Evolutionary conservation across 1,284 basidiomycete species (phyloP).

Genomic region (Ceratobasidium sp.): DNA sequence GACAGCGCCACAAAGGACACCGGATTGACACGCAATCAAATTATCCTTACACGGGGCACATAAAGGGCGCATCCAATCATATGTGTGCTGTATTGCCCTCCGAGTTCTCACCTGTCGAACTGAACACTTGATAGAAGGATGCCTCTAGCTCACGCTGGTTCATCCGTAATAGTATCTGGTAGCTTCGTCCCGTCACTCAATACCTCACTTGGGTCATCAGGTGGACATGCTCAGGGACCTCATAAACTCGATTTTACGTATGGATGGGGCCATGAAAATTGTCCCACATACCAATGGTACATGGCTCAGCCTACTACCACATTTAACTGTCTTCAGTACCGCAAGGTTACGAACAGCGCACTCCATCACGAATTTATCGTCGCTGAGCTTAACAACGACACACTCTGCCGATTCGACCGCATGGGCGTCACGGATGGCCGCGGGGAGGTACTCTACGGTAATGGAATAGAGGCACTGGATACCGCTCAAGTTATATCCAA

Average conservation of each 20-base stretch:
- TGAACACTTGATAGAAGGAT: not conserved
- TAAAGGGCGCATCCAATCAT: not conserved
- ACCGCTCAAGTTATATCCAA: slow-evolving; percentile 3
- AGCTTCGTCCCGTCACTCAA: not conserved
- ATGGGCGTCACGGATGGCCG: not conserved
- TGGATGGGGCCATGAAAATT: not conserved
- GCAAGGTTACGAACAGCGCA: not conserved
- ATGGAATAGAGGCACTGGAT: slow-evolving; percentile 17
- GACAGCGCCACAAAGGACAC: not conserved
- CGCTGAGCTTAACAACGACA: slow-evolving; percentile 5
- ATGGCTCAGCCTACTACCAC: not conserved
- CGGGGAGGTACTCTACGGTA: not conserved
- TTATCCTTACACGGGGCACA: not conserved
- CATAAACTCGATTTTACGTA: slow-evolving; percentile 10
- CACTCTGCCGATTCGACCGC: slow-evolving; percentile 27
- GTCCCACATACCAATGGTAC: slow-evolving; percentile 29
- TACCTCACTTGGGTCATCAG: not conserved
- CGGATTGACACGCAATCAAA: not conserved
- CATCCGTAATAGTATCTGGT: not conserved
- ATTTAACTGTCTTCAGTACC: slow-evolving; percentile 19
- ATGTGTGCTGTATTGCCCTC: not conserved
- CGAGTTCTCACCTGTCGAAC: not conserved
- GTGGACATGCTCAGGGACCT: not conserved
- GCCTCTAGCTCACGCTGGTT: not conserved
- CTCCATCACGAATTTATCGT: slow-evolving; percentile 31